phyloP scores from a whole-genome alignment of 1,284 basidiomycete genomes.

The Marasmius sp. region DNA sequence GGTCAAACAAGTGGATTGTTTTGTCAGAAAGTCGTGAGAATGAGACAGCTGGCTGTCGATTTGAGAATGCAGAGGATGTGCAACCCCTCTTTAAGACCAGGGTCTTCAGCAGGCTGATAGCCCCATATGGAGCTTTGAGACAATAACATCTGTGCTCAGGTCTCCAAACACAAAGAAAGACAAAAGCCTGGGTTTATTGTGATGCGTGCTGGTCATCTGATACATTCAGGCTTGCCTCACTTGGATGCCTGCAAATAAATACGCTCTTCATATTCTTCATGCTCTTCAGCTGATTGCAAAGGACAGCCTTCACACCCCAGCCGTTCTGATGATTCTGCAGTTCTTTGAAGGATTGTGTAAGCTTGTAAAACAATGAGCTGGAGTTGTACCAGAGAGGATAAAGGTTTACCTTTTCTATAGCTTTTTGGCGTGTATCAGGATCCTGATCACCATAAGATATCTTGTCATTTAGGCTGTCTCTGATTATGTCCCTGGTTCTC shows the following conservation, averaged over 20 bases:
- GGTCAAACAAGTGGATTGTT: too few relatives aligned
- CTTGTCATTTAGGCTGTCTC: background rate
- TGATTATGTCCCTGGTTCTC: background rate
- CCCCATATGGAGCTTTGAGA: too few relatives aligned
- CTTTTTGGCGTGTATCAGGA: background rate
- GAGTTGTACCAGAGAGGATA: background rate
- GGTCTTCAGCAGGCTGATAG: too few relatives aligned
- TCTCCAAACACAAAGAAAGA: too few relatives aligned
- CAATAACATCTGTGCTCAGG: too few relatives aligned
- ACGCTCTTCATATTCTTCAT: background rate
- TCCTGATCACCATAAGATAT: background rate
- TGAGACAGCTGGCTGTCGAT: too few relatives aligned
- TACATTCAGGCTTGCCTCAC: background rate
- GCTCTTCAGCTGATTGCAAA: conserved; percentile 8
- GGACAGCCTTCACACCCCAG: conserved; percentile 2
- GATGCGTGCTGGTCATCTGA: background rate
- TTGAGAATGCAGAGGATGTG: too few relatives aligned
- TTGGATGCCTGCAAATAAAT: background rate
- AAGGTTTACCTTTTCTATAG: background rate
- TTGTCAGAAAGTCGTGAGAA: too few relatives aligned
- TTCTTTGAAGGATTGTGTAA: background rate
- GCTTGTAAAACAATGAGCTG: background rate
- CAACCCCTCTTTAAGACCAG: too few relatives aligned
- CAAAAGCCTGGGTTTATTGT: too few relatives aligned
- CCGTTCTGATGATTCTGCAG: background rate